These are phyloP conservation scores for Podospora comata DNA, from an alignment of 495 filamentous ascomycete genomes.

Conservation along the genomic window DNA sequence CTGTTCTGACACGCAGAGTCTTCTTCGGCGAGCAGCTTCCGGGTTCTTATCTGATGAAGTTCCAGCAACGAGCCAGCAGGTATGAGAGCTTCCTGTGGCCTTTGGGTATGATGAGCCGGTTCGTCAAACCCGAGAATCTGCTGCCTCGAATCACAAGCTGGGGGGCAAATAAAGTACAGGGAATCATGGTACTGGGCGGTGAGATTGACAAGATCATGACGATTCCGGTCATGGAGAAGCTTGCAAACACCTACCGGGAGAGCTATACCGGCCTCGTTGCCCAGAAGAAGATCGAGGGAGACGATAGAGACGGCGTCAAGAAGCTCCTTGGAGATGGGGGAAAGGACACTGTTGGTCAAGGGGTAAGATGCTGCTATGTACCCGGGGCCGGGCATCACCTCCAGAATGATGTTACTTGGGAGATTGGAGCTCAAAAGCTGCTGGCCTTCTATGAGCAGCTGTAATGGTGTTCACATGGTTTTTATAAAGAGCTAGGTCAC, in stretches of 20 bases:
- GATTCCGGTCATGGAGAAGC: slow-evolving; percentile 27
- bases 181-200: slow-evolving; percentile 42
- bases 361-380: slow-evolving; percentile 37
- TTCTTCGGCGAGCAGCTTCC: slow-evolving; percentile 43
- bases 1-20: slow-evolving; percentile 36
- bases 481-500: not conserved
- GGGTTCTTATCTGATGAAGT: slow-evolving; percentile 27
- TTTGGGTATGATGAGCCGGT: slow-evolving; percentile 39
- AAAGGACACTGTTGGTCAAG: slow-evolving; percentile 23
- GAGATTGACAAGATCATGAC: slow-evolving; percentile 33
- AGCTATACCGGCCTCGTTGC: slow-evolving; percentile 53
- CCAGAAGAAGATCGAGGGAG: slow-evolving; percentile 76
- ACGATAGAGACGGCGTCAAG: slow-evolving; percentile 51
- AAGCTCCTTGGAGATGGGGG: slow-evolving; percentile 18
- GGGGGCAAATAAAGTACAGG: slow-evolving; percentile 17
- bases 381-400: slow-evolving; percentile 43
- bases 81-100: slow-evolving; percentile 50
- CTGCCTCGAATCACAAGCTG: slow-evolving; percentile 36
- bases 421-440: slow-evolving; percentile 38
- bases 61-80: slow-evolving; percentile 36
- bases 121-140: slow-evolving; percentile 37
- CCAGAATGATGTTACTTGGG: slow-evolving; percentile 45
- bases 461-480: slow-evolving; percentile 6
- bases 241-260: slow-evolving; percentile 48
- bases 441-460: slow-evolving; percentile 36